Evolutionary conservation across 345 rosid species (phyloP).

Genomic region (Eucalyptus erythrocorys): DNA sequence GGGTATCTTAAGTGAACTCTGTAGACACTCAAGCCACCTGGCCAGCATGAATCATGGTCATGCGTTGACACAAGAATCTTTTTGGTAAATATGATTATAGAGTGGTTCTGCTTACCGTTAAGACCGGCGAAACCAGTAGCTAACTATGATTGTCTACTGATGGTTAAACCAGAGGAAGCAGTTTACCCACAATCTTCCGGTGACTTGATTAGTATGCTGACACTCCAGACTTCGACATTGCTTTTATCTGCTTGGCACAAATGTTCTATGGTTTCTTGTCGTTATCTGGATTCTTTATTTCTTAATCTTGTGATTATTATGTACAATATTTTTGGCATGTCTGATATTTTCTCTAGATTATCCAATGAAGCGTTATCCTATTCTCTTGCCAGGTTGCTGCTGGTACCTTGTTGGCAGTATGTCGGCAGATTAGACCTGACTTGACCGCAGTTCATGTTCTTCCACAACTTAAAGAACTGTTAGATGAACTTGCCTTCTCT

Average conservation of each 20-base stretch:
- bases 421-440: constrained; percentile 88
- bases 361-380: background rate
- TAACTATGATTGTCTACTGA: background rate
- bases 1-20: background rate
- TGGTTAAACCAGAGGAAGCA: background rate
- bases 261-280: background rate
- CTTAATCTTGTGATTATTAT: background rate
- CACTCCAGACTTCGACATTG: background rate
- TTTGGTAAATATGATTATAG: background rate
- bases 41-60: background rate
- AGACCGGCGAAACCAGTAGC: background rate
- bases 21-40: background rate
- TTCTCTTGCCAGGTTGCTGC: constrained; percentile 56
- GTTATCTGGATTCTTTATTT: background rate
- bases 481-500: constrained; percentile 94
- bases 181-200: background rate
- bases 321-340: background rate
- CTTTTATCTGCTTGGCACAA: background rate
- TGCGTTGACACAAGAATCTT: background rate
- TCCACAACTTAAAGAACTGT: constrained; percentile 84
- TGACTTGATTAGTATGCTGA: background rate
- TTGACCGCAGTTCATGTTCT: constrained; percentile 77
- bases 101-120: background rate
- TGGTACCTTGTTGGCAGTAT: constrained; percentile 52
- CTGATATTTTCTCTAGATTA: background rate